Base-by-base conservation (phyloP, 331 rosid genomes). In the Malus hybrid region DNA sequence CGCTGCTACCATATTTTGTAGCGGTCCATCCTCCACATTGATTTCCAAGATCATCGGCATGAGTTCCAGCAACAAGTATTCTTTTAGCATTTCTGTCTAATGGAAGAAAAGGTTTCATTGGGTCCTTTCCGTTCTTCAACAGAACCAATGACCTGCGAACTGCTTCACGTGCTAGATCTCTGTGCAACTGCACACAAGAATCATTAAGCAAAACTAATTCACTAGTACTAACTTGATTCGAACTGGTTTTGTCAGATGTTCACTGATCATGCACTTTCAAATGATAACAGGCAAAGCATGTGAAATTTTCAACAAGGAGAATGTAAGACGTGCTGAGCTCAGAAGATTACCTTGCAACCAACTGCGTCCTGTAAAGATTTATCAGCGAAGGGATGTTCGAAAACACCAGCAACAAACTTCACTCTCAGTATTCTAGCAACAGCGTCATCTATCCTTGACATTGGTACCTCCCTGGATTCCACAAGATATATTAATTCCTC, bases 1-100 rank as follows among this genome's bases (percentile, higher is more conserved):
- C 96, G 32, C 82, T 82, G 30, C 69, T 26, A 57, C 96, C 97
- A 77, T 48, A 32, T 91, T 86, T 82, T 26, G 86, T 75, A 42
- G 65, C 75, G 2, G 95, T 93, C 96, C 98, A 90, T 57, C 93
- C 97, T 63, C 97, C 93, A 72, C 97, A 90, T 61, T 88, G 97
- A 78, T 52, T 87, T 61, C 95, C 94, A 60, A 93, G 88, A 86
- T 90, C 66, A 79, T 93, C 84, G 0, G 89, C 89, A 22, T 90
- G 96, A 5, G 83, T 86, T 78, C 98, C 95, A 7, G 87, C 56
- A 18, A 93, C 88, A 71, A 88, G 88, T 75, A 93, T 87, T 79
- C 79, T 87, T 77, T 86, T 90, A 24, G 89, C 90, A 66, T 80
- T 86, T 73, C 69, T 84, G 65, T 83, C 81, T 82, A 93, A 75